These are phyloP conservation scores for Phaeosphaeriaceae sp. DNA, from an alignment of 2,329 filamentous ascomycete species.

Conservation along the genomic window DNA sequence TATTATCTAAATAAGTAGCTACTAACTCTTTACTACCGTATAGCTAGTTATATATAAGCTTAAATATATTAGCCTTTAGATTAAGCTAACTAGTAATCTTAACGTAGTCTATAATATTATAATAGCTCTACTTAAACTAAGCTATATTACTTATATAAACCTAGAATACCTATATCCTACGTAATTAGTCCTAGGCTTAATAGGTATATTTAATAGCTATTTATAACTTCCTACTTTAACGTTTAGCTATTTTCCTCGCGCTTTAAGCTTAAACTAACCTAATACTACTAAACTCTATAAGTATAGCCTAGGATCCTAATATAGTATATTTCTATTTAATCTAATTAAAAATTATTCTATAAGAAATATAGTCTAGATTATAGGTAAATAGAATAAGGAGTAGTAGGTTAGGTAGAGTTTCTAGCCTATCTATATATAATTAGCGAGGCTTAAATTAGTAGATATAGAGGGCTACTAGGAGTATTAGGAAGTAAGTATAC, in stretches of 20 bases:
- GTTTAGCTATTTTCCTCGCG: constrained; percentile 4
- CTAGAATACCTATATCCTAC: constrained; percentile 24
- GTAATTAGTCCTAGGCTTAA: constrained; percentile 9
- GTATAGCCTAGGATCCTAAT: too few species aligned
- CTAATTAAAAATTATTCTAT: too few species aligned
- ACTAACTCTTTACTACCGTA: constrained; percentile 3
- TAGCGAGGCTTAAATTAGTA: too few species aligned
- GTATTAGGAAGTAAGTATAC: too few species aligned
- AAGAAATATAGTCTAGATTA: too few species aligned
- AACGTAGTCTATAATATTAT: constrained; percentile 17
- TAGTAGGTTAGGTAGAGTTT: too few species aligned
- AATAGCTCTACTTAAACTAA: constrained; percentile 20
- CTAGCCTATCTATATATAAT: too few species aligned
- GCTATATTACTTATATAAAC: neutral
- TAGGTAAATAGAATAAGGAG: too few species aligned
- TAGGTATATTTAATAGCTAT: constrained; percentile 17
- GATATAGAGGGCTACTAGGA: too few species aligned
- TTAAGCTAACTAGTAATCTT: constrained; percentile 14
- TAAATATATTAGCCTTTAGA: constrained; percentile 16
- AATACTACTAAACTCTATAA: neutral
- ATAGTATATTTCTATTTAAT: too few species aligned
- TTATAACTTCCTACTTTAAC: constrained; percentile 17
- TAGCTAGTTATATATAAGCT: constrained; percentile 20
- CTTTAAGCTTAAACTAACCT: neutral
- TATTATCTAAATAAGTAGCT: constrained; percentile 30